Evolutionary conservation across 164 flowering plant species (phyloP).

Genomic region (Kalanchoe fedtschenkoi): DNA sequence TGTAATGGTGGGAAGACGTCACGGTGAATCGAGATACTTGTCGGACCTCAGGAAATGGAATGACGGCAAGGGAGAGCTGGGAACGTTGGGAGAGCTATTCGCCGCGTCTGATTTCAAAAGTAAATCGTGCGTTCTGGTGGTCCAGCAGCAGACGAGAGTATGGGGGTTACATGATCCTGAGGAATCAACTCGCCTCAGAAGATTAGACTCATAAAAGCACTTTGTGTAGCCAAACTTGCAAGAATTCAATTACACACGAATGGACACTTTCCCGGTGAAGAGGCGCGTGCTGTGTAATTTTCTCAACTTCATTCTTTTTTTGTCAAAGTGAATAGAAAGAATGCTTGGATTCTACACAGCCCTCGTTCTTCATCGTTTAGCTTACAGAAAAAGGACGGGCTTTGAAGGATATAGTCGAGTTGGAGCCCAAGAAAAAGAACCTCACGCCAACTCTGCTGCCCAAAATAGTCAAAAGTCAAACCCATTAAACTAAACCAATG

Average conservation of each 20-base stretch:
- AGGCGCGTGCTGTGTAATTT: too few species aligned
- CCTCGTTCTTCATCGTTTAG: too few species aligned
- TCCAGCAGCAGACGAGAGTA: slow-evolving; percentile 27
- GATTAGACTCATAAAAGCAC: neutral
- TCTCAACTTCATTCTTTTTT: too few species aligned
- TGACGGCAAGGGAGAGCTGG: slow-evolving; percentile 27
- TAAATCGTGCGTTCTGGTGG: slow-evolving; percentile 23
- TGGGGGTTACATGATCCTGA: slow-evolving; percentile 28
- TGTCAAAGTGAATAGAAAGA: too few species aligned
- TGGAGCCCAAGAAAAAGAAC: too few species aligned
- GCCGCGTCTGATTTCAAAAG: slow-evolving; percentile 15
- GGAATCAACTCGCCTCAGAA: slow-evolving; percentile 18
- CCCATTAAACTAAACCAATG: too few species aligned
- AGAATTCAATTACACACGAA: neutral
- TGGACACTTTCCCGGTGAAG: too few species aligned
- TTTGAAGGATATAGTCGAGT: too few species aligned
- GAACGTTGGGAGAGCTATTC: slow-evolving; percentile 30
- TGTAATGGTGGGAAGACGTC: slow-evolving; percentile 25
- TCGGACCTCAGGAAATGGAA: slow-evolving; percentile 15
- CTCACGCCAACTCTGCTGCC: too few species aligned
- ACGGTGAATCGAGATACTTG: slow-evolving; percentile 14
- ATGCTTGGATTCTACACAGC: too few species aligned
- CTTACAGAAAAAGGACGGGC: neutral
- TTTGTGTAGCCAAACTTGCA: neutral
- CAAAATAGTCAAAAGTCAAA: neutral